Evolutionary conservation across 1,284 basidiomycete genomes (phyloP).

Genomic region (Schizophyllum commune): DNA sequence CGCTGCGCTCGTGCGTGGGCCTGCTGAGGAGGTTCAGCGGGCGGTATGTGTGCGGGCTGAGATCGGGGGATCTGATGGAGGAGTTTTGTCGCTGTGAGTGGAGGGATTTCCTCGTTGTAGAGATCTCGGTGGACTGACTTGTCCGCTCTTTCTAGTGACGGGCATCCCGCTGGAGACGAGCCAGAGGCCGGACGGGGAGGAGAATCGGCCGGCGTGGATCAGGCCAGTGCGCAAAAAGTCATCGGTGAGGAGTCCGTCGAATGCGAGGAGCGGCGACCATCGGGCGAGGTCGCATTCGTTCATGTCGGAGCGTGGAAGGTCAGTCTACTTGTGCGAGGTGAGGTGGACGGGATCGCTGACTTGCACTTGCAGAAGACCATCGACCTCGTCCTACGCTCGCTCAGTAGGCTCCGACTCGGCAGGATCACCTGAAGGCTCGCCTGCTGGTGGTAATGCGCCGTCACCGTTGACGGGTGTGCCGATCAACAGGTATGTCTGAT

Average conservation of each 20-base stretch:
- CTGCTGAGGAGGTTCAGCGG: slow-evolving; percentile 73
- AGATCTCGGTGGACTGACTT: too few relatives aligned
- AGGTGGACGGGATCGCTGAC: too few relatives aligned
- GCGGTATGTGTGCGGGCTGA: slow-evolving; percentile 77
- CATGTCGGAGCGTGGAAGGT: not conserved
- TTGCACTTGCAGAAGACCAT: not conserved
- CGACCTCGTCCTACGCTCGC: not conserved
- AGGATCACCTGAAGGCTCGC: not conserved
- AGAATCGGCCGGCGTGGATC: slow-evolving; percentile 69
- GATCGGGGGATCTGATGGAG: slow-evolving; percentile 86
- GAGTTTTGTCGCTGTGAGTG: slow-evolving; percentile 81
- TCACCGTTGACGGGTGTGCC: not conserved
- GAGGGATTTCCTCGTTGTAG: not conserved
- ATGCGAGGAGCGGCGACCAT: not conserved
- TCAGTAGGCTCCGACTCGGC: not conserved
- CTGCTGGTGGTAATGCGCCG: not conserved
- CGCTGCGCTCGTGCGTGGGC: slow-evolving; percentile 77
- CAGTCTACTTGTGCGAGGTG: not conserved
- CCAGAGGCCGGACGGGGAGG: slow-evolving; percentile 33
- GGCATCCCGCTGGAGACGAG: slow-evolving; percentile 74
- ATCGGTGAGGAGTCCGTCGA: not conserved
- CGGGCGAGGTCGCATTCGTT: not conserved
- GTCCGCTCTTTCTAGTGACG: too few relatives aligned
- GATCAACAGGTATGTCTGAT: not conserved
- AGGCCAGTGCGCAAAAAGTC: slow-evolving; percentile 74